Evolutionary conservation across 2,329 filamentous ascomycete genomes (phyloP), one percentile per base, ranked within the genome.

Genomic region (Herpomyces periplanetae): DNA sequence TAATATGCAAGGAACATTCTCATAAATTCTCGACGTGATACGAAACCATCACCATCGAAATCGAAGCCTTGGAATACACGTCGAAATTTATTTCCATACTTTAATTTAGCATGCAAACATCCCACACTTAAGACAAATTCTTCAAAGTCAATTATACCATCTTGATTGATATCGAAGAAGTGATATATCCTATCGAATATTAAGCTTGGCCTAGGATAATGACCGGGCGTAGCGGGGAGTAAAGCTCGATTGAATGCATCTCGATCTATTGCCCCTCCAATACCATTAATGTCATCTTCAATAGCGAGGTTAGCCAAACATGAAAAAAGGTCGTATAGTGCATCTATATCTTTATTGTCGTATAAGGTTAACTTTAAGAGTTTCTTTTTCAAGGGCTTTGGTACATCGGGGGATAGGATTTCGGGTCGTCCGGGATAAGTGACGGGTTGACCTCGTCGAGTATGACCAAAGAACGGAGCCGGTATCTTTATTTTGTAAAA

Each of bases 401-500:
- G 53, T n/a, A 91, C 45, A 17, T 45, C 55, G 9, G 54, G 49
- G 8, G 54, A 46, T 29, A 63, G 55, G 26, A 52, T 53, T 25
- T 63, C 54, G 5, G 73, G 69, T 30, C 84, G 66, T 16, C 73
- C 73, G 1, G 71, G 65, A 34, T 87, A 88, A 56, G 64, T 80
- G 2, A 71, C 55, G 4, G 64, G 60, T 29, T 69, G 62, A 31
- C 61, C 63, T 34, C 75, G 62, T 19, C 66, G 55, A 2, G 65
- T 60, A 17, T 52, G 46, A 3, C 64, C 64, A 22, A 87, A 58
- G 12, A 69, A 64, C 0, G 73, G 69, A 1, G 71, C 64, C 1
- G 80, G 80, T 5, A 91, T 61, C 21, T 61, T 61, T 32, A 96
- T 65, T 37, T 91, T 91, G 47, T 84, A 85, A 39, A 96, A 91